Evolutionary conservation across 176 grass and related monocot genomes (phyloP).

Genomic region (Carex parvula): DNA sequence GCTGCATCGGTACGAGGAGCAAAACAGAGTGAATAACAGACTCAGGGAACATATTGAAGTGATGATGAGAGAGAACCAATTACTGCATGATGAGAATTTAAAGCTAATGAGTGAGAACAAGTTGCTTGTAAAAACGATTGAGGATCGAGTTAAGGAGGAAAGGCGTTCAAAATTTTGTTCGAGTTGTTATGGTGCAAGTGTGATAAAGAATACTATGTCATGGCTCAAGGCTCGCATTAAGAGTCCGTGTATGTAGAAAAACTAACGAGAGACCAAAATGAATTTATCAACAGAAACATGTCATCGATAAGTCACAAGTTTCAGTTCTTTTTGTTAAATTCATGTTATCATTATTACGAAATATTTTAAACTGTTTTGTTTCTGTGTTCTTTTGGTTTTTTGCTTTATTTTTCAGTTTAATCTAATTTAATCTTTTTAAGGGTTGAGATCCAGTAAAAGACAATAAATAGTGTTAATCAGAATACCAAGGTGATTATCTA

Average conservation of each 20-base stretch:
- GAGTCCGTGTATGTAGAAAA: neutral
- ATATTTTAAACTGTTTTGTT: neutral
- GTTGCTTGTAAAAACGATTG: neutral
- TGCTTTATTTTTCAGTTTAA: neutral
- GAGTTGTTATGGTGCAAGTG: neutral
- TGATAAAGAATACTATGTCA: neutral
- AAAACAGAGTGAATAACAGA: neutral
- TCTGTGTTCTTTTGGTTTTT: neutral
- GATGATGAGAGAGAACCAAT: constrained; percentile 16
- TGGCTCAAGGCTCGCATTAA: neutral
- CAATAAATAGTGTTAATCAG: neutral
- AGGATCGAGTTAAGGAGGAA: neutral
- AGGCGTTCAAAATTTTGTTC: neutral
- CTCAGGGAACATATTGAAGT: constrained; percentile 2
- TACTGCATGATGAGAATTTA: constrained; percentile 24
- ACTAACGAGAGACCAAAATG: neutral
- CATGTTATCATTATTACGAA: neutral
- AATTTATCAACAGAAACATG: neutral
- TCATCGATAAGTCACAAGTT: neutral
- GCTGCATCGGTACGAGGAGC: neutral
- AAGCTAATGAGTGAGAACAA: constrained; percentile 20
- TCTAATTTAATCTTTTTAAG: neutral
- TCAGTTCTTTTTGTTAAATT: neutral
- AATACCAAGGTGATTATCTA: neutral
- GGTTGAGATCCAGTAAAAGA: neutral